Evolutionary conservation across 495 filamentous ascomycete genomes (phyloP).

Genomic region (Sporormia fimetaria): DNA sequence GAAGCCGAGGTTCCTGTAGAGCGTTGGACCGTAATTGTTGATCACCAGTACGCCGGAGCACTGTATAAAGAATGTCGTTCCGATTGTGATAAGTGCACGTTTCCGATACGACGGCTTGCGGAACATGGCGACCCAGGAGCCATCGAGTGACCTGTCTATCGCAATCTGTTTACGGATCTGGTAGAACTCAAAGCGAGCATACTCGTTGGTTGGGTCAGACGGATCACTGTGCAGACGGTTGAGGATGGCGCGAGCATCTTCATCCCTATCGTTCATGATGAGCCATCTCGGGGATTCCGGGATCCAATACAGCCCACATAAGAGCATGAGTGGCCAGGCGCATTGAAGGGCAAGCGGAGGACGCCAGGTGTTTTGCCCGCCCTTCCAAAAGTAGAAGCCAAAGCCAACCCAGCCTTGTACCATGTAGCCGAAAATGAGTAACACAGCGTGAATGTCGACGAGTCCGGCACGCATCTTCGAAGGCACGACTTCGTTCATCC

Average conservation of each 20-base stretch:
- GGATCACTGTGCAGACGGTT: slow-evolving; percentile 19
- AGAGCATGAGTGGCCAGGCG: slow-evolving; percentile 4
- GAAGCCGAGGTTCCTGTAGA: slow-evolving; percentile 28
- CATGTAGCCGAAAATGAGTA: slow-evolving; percentile 18
- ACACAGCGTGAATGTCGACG: slow-evolving; percentile 19
- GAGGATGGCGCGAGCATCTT: too few relatives aligned
- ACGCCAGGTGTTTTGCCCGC: slow-evolving; percentile 16
- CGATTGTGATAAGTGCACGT: slow-evolving; percentile 19
- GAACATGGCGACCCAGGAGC: slow-evolving; percentile 22
- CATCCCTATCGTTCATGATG: slow-evolving; percentile 15
- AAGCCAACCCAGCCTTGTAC: slow-evolving; percentile 21
- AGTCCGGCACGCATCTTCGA: slow-evolving; percentile 18
- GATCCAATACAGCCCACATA: slow-evolving; percentile 23
- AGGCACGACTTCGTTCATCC: slow-evolving; percentile 25
- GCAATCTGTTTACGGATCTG: slow-evolving; percentile 28
- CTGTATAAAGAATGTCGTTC: slow-evolving; percentile 19
- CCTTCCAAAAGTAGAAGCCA: slow-evolving; percentile 27
- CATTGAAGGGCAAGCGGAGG: slow-evolving; percentile 19
- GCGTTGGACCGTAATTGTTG: slow-evolving; percentile 29
- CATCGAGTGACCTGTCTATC: slow-evolving; percentile 21
- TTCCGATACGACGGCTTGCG: slow-evolving; percentile 27
- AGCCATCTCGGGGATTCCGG: slow-evolving; percentile 29
- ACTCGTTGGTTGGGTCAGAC: slow-evolving; percentile 22
- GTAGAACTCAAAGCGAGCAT: slow-evolving; percentile 22
- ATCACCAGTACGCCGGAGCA: slow-evolving; percentile 28